Base-by-base conservation (phyloP, 2,329 filamentous ascomycete species). In the Pseudogymnoascus sp. region DNA sequence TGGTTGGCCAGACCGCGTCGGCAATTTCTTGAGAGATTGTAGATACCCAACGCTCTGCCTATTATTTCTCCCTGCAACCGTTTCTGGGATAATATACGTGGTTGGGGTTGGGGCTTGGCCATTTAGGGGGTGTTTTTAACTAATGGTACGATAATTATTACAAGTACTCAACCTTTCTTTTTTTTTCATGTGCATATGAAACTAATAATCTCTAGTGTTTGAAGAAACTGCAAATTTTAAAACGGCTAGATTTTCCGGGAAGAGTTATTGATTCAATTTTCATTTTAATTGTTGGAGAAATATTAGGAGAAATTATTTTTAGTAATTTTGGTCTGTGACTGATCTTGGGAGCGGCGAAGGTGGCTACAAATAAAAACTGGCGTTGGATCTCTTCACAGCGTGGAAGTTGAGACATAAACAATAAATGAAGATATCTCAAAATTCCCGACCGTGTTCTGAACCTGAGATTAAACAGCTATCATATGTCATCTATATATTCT, bases 401-500 rank as follows among this genome's bases (percentile, higher is more conserved):
- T 41, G 7, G 5, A 19, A 19, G 16, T 41, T 23, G 19, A 7
- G 9, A n/a, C 9, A 25, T 11, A 25, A 4, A 12, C 12, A 42
- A 23, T 14, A 42, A 22, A 41, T 22, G 19, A 19, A 19, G 19
- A 19, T 2, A 30, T 30, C 14, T 16, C 25, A 30, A 30, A 33
- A 30, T 52, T 19, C 1, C 16, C 4, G n/a, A 12, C 25, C 25
- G 7, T 30, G 8, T 9, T 19, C 5, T 12, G 7, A 33, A 33
- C 11, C 9, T 19, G 4, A 5, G n/a, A 55, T 30, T 19, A 5
- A 55, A 33, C n/a, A 7, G n/a, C 28, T 55, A 33, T 55, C 9
- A 55, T 55, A 55, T 55, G n/a, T 55, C 49, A 14, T 55, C 25
- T 55, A 55, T 55, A 33, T 55, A 55, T 55, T 55, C 49, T 55